A percentile compares a stretch with the other conserved stretches of the same genome.
Evolutionary conservation across 2,329 filamentous ascomycete genomes (phyloP).

Genomic region (Immersiporthe knoxdaviesiana): DNA sequence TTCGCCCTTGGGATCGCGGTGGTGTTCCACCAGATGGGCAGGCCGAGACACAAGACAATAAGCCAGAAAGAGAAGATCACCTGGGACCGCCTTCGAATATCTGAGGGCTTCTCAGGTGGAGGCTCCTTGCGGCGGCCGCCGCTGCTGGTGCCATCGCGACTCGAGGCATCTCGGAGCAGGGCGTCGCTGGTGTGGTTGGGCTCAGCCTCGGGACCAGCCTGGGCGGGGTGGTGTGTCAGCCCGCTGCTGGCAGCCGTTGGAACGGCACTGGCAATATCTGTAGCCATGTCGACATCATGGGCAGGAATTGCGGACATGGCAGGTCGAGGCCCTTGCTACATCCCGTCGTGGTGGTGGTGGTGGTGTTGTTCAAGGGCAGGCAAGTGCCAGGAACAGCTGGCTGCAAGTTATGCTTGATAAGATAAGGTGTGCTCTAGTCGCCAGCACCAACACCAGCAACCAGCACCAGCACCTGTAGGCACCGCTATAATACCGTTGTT

Average conservation of each 20-base stretch:
- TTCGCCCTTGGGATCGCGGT: conserved; percentile 89
- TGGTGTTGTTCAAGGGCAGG: conserved; percentile 8
- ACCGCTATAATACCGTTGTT: background rate
- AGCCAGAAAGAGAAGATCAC: conserved; percentile 91
- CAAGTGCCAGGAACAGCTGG: conserved; percentile 3
- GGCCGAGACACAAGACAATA: conserved; percentile 77
- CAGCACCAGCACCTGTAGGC: no score
- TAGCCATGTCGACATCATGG: conserved; percentile 21
- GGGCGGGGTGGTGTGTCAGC: background rate
- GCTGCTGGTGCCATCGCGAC: conserved; percentile 18
- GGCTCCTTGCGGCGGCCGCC: conserved; percentile 55
- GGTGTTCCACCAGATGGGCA: conserved; percentile 96
- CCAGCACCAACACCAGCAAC: background rate
- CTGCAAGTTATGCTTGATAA: background rate
- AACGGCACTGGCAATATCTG: background rate
- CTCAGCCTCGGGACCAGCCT: background rate
- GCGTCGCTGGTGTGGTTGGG: conserved; percentile 1
- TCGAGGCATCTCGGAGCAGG: conserved; percentile 15
- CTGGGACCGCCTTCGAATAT: conserved; percentile 68
- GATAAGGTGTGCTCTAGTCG: background rate
- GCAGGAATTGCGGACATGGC: conserved; percentile 27
- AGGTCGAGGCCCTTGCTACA: conserved; percentile 16
- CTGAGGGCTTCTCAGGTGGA: conserved; percentile 76
- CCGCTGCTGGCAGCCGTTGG: background rate
- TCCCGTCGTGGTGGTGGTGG: conserved; percentile 12